Conservation (phyloP, 139 green algal species). For the Chlamydomonas sphaeroides region DNA sequence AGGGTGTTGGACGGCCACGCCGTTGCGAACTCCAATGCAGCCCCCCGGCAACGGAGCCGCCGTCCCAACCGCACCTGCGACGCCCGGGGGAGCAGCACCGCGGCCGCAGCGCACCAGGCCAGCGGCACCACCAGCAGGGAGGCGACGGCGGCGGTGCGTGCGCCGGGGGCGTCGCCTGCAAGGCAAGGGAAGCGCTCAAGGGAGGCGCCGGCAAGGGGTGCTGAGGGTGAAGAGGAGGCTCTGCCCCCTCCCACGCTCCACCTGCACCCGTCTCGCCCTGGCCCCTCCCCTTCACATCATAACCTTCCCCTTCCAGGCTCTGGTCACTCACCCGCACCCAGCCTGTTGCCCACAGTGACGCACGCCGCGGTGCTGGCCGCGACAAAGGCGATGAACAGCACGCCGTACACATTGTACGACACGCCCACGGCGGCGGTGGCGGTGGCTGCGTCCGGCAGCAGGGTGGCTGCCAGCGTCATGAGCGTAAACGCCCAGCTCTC, state of each 20-base stretch:
- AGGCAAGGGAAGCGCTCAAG: too few species aligned
- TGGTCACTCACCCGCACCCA: conserved; percentile 34
- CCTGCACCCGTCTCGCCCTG: too few species aligned
- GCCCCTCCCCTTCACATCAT: too few species aligned
- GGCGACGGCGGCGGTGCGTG: conserved; percentile 2
- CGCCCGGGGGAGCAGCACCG: conserved; percentile 4
- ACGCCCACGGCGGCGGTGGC: conserved; percentile 44
- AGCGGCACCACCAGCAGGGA: conserved; percentile 24
- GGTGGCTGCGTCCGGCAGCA: conserved; percentile 30
- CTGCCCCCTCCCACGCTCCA: too few species aligned
- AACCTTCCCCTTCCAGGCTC: too few species aligned
- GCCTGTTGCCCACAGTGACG: conserved; percentile 29
- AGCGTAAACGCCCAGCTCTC: conserved; percentile 51
- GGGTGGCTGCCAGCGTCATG: conserved; percentile 27
- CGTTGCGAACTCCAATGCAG: too few species aligned
- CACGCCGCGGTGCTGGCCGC: conserved; percentile 38
- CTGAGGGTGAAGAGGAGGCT: too few species aligned
- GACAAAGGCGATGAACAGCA: conserved; percentile 44
- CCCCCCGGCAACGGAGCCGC: too few species aligned
- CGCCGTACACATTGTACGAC: conserved; percentile 51
- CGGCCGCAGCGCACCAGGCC: conserved; percentile 26
- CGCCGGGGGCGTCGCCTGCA: conserved; percentile 36
- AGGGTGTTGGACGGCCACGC: too few species aligned
- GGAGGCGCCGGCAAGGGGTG: too few species aligned
- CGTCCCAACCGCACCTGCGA: neutral